Evolutionary conservation across 1,139 yeast genomes (phyloP).

Genomic region (Yamadazyma songkhlaensis): DNA sequence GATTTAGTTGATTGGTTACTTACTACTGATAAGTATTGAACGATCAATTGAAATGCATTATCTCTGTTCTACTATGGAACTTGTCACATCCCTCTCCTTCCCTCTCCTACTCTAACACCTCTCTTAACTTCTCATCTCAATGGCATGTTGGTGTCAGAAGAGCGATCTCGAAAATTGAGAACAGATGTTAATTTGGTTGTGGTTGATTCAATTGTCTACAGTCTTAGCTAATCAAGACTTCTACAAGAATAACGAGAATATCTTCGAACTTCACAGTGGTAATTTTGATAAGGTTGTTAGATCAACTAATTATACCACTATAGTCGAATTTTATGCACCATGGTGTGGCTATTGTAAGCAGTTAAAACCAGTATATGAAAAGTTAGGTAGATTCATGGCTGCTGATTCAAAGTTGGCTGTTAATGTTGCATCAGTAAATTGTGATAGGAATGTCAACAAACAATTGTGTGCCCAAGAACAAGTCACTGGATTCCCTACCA

Average conservation of each 20-base stretch:
- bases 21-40: no score
- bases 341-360: constrained; percentile 88
- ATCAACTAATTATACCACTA: constrained; percentile 69
- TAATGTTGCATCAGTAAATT: constrained; percentile 82
- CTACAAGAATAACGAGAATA: constrained; percentile 37
- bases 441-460: constrained; percentile 70
- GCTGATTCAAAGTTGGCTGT: constrained; percentile 51
- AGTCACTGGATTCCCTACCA: constrained; percentile 77
- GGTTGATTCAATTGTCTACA: constrained; percentile 4
- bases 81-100: no score
- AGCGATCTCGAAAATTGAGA: constrained; percentile 3
- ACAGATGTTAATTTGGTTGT: constrained; percentile 4
- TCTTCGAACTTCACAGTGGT: constrained; percentile 54
- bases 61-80: no score
- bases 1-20: no score
- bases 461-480: constrained; percentile 65
- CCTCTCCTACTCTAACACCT: no score
- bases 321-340: constrained; percentile 94
- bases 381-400: constrained; percentile 59
- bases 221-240: constrained; percentile 12
- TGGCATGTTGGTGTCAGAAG: no score
- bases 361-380: constrained; percentile 53
- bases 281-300: constrained; percentile 66
- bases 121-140: no score
- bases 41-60: no score